Conservation (phyloP, 1,139 yeast genomes). For the Hyphopichia wangnamkhiaoensis region DNA sequence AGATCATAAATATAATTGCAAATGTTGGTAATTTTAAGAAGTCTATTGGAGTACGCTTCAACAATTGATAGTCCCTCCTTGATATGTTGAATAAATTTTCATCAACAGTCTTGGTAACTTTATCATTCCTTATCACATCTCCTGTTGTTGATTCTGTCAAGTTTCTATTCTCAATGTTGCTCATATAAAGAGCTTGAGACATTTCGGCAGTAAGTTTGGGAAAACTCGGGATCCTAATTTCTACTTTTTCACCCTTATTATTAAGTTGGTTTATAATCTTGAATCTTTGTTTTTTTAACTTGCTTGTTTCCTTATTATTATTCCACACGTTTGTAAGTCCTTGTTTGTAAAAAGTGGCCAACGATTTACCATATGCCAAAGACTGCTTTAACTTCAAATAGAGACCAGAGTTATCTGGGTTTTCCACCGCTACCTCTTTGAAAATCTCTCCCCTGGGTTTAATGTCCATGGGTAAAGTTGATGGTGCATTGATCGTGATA, state of each 20-base stretch:
- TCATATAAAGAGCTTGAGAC: conserved; percentile 38
- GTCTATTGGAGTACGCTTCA: conserved; percentile 61
- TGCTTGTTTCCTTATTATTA: conserved; percentile 26
- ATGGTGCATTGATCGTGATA: conserved; percentile 28
- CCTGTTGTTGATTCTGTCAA: conserved; percentile 16
- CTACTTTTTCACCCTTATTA: conserved; percentile 24
- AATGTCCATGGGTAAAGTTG: conserved; percentile 41
- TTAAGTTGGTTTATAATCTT: conserved; percentile 26
- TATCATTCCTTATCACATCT: conserved; percentile 19
- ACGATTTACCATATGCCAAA: conserved; percentile 38
- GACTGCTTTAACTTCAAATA: conserved; percentile 35
- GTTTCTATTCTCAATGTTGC: conserved; percentile 26
- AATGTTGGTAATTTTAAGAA: conserved; percentile 62
- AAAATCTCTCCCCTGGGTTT: conserved; percentile 32
- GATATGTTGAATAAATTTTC: conserved; percentile 37
- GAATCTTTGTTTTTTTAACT: conserved; percentile 21
- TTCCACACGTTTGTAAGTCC: conserved; percentile 57
- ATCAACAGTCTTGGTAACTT: conserved; percentile 8
- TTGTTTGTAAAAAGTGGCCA: conserved; percentile 48
- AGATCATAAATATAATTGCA: conserved; percentile 55
- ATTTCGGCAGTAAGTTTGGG: conserved; percentile 30
- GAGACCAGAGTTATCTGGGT: conserved; percentile 19
- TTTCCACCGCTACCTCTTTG: conserved; percentile 23
- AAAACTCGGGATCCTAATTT: conserved; percentile 28
- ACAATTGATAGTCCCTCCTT: conserved; percentile 54